These are phyloP conservation scores for Pontederia crassipes DNA, from an alignment of 176 grass and related monocot species.

Conservation along the genomic window DNA sequence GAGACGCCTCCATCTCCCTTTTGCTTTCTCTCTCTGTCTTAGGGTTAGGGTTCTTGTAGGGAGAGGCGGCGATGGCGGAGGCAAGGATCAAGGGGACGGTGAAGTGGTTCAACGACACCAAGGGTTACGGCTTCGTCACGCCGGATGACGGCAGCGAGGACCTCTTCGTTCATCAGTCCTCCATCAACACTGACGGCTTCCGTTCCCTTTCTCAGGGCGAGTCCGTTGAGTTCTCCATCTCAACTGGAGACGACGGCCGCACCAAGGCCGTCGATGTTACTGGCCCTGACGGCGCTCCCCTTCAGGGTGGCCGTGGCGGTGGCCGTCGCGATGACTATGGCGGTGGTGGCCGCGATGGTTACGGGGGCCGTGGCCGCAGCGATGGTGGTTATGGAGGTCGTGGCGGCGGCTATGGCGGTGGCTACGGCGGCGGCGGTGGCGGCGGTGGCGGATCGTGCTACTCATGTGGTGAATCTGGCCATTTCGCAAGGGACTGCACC, in stretches of 20 bases:
- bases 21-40: too few species aligned
- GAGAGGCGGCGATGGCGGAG: slow-evolving; percentile 22
- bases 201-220: slow-evolving; percentile 49
- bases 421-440: not conserved
- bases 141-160: slow-evolving; percentile 76
- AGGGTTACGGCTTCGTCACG: slow-evolving; percentile 87
- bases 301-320: slow-evolving; percentile 32
- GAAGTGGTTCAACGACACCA: slow-evolving; percentile 92
- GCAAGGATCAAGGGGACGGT: slow-evolving; percentile 46
- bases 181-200: slow-evolving; percentile 88
- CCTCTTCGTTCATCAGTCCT: slow-evolving; percentile 83
- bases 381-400: slow-evolving; percentile 28
- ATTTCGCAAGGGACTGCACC: slow-evolving; percentile 49
- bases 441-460: slow-evolving; percentile 22
- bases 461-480: slow-evolving; percentile 39
- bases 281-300: slow-evolving; percentile 26
- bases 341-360: not conserved
- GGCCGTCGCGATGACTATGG: slow-evolving; percentile 28
- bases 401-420: slow-evolving; percentile 13
- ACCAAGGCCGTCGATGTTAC: too few species aligned
- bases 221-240: slow-evolving; percentile 50
- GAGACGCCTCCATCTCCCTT: too few species aligned
- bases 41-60: too few species aligned
- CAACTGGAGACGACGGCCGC: slow-evolving; percentile 55
- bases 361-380: slow-evolving; percentile 27